Evolutionary conservation across 2,329 filamentous ascomycete species (phyloP).

Genomic region (Ceratocystiopsis brevicomis): DNA sequence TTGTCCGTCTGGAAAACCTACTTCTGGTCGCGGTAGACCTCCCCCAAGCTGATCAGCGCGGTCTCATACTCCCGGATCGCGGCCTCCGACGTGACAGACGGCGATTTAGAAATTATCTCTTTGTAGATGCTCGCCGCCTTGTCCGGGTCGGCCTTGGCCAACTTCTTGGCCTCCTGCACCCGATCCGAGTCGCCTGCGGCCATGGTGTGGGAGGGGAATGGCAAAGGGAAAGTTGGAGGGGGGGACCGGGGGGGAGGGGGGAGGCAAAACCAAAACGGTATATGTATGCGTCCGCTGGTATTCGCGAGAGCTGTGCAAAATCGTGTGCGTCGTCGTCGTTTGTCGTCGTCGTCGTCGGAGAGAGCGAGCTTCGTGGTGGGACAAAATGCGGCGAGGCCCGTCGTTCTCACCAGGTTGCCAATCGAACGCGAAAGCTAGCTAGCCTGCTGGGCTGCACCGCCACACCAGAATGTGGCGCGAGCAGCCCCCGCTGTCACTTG

Average conservation of each 20-base stretch:
- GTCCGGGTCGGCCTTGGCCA: conserved; percentile 59
- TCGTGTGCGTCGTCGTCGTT: neutral
- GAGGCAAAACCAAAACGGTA: no score
- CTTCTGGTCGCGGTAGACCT: conserved; percentile 82
- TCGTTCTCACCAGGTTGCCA: conserved; percentile 3
- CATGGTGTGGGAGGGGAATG: conserved; percentile 18
- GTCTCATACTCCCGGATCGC: conserved; percentile 83
- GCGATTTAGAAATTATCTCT: conserved; percentile 70
- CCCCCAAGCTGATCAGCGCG: conserved; percentile 71
- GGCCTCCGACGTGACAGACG: conserved; percentile 63
- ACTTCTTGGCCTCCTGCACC: conserved; percentile 77
- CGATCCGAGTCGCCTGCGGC: conserved; percentile 40
- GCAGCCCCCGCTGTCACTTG: no score
- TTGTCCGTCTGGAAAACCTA: conserved; percentile 22
- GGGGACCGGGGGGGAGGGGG: no score
- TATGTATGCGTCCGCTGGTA: no score
- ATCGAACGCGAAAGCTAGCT: conserved; percentile 2
- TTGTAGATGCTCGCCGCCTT: conserved; percentile 81
- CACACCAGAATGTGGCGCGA: neutral
- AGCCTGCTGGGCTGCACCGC: neutral
- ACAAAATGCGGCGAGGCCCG: no score
- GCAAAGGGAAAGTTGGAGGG: no score
- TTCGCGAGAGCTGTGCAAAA: neutral
- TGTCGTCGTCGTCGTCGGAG: no score
- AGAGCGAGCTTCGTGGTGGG: neutral